phyloP scores from a whole-genome alignment of 2,329 filamentous ascomycete genomes.

The Fusarium sp. region DNA sequence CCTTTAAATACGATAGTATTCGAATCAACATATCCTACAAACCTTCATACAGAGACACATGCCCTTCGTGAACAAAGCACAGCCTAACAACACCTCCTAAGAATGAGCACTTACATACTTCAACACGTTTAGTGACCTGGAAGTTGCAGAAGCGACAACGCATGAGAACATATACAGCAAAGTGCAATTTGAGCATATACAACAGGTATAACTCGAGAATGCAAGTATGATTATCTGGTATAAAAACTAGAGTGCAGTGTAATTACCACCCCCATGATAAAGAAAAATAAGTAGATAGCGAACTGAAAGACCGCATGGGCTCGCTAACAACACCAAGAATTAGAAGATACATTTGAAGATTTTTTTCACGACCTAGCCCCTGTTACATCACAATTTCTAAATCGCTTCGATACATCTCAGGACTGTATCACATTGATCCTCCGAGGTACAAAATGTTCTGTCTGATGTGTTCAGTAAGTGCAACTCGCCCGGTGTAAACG shows the following conservation, averaged over 20 bases:
- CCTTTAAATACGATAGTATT: no score
- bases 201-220: neutral
- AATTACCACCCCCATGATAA: neutral
- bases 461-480: slow-evolving; percentile 60
- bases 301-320: neutral
- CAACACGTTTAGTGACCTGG: neutral
- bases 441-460: slow-evolving; percentile 69
- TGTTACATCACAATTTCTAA: neutral
- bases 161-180: neutral
- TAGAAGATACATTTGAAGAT: slow-evolving; percentile 1
- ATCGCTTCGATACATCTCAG: neutral
- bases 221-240: neutral
- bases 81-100: neutral
- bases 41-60: neutral
- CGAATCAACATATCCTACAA: neutral
- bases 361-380: neutral
- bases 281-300: neutral
- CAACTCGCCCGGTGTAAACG: slow-evolving; percentile 66
- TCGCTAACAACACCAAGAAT: slow-evolving; percentile 15
- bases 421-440: slow-evolving; percentile 58
- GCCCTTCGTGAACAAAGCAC: neutral
- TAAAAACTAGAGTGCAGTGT: neutral
- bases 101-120: neutral
- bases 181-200: neutral
- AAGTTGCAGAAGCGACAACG: neutral